phyloP scores from a whole-genome alignment of 2,329 filamentous ascomycete species.

The Lecanicillium sp. region DNA sequence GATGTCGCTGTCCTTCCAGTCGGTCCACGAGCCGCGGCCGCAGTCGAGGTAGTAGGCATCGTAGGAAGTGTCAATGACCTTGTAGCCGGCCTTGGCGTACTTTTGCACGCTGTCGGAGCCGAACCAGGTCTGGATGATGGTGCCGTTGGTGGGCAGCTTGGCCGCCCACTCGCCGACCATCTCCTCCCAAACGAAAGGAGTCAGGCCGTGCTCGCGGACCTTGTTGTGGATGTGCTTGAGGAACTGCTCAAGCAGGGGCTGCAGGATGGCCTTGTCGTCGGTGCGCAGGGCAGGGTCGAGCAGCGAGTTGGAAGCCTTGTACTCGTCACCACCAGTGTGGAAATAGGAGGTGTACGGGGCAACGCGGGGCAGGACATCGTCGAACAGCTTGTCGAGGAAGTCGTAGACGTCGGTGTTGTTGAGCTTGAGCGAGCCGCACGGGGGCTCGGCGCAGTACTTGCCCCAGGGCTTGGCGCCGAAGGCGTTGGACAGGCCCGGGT shows the following conservation, averaged over 20 bases:
- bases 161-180: slow-evolving; percentile 75
- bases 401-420: slow-evolving; percentile 63
- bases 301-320: slow-evolving; percentile 68
- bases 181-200: slow-evolving; percentile 83
- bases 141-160: slow-evolving; percentile 56
- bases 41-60: slow-evolving; percentile 76
- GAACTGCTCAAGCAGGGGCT: slow-evolving; percentile 72
- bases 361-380: slow-evolving; percentile 68
- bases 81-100: slow-evolving; percentile 57
- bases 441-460: slow-evolving; percentile 56
- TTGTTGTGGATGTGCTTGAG: slow-evolving; percentile 63
- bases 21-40: slow-evolving; percentile 72
- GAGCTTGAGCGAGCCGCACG: slow-evolving; percentile 67
- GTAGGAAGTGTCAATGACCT: slow-evolving; percentile 69
- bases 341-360: slow-evolving; percentile 66
- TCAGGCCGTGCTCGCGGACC: slow-evolving; percentile 57
- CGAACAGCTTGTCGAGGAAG: slow-evolving; percentile 67
- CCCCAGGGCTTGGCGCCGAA: slow-evolving; percentile 52
- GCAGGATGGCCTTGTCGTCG: slow-evolving; percentile 57
- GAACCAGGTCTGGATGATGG: slow-evolving; percentile 75
- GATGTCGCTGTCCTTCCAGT: slow-evolving; percentile 50
- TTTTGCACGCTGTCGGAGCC: slow-evolving; percentile 54
- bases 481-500: slow-evolving; percentile 67
- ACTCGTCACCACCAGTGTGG: slow-evolving; percentile 83
- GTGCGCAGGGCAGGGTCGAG: slow-evolving; percentile 68